Evolutionary conservation across 208 protist species (phyloP).

Genomic region (Acanthamoeba lugdunensis): DNA sequence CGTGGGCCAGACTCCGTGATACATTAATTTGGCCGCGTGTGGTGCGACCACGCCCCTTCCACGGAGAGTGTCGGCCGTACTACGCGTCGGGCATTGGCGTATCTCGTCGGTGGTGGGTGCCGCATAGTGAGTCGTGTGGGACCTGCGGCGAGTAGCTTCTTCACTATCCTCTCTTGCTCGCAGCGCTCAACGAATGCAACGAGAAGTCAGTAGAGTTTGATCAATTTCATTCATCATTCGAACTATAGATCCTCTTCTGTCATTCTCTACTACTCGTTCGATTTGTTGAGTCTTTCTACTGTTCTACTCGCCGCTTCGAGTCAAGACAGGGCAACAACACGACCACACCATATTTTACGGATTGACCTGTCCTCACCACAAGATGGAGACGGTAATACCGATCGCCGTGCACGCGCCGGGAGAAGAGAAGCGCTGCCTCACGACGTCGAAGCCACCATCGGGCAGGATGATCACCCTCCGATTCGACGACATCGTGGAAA

Average conservation of each 20-base stretch:
- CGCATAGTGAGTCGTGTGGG: background rate
- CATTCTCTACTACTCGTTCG: background rate
- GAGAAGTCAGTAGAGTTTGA: background rate
- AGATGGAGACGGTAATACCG: background rate
- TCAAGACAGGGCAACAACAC: background rate
- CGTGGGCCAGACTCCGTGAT: background rate
- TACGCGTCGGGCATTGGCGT: background rate
- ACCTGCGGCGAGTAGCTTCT: background rate
- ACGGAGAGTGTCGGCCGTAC: background rate
- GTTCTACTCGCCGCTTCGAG: background rate
- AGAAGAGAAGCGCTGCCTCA: background rate
- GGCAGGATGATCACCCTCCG: background rate
- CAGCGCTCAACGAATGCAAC: slow-evolving; percentile 14
- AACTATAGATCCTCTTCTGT: background rate
- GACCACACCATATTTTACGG: too few species aligned
- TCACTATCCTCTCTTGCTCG: background rate
- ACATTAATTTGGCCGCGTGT: background rate
- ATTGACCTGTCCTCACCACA: background rate
- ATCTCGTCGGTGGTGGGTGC: slow-evolving; percentile 6
- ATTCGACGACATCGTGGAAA: slow-evolving; percentile 11
- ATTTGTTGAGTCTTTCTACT: slow-evolving; percentile 1
- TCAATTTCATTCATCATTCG: background rate
- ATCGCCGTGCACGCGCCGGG: background rate
- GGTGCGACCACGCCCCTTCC: background rate
- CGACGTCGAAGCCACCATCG: background rate